Percentiles rank a stretch among this genome's conserved stretches.
Conservation (phyloP, 1,139 yeast genomes). For the Debaryomycetaceae sp. region DNA sequence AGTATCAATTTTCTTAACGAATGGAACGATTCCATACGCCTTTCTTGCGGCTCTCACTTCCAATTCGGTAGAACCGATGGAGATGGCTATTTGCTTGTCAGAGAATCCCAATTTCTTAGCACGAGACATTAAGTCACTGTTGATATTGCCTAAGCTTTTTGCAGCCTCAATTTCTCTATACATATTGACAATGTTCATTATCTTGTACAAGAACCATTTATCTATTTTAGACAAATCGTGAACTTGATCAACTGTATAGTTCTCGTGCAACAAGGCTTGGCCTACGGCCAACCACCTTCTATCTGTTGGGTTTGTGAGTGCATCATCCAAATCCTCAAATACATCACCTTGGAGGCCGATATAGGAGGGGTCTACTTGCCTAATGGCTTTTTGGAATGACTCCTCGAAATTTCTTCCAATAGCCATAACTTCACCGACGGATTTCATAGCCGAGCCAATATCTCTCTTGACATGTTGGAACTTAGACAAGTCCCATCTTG, state of each 20-base stretch:
- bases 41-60: conserved; percentile 81
- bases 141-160: conserved; percentile 55
- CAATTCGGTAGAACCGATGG: conserved; percentile 66
- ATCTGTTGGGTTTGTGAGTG: conserved; percentile 87
- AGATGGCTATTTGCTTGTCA: conserved; percentile 84
- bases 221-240: conserved; percentile 91
- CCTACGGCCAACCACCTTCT: conserved; percentile 98
- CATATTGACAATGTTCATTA: conserved; percentile 86
- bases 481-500: conserved; percentile 96
- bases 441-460: conserved; percentile 95
- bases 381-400: conserved; percentile 94
- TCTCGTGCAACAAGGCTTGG: conserved; percentile 87
- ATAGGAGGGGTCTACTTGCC: conserved; percentile 91
- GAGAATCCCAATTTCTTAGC: conserved; percentile 95
- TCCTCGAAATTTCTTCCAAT: conserved; percentile 98
- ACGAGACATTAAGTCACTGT: conserved; percentile 64
- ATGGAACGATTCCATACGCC: conserved; percentile 77
- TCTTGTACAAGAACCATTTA: conserved; percentile 91
- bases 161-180: conserved; percentile 72
- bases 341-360: conserved; percentile 90
- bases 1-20: conserved; percentile 95
- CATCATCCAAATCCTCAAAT: conserved; percentile 76
- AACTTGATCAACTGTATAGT: conserved; percentile 85
- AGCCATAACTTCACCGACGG: conserved; percentile 99
- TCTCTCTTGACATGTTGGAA: conserved; percentile 92